phyloP scores from a whole-genome alignment of 1,284 basidiomycete species.

The Ganoderma lingzhi region DNA sequence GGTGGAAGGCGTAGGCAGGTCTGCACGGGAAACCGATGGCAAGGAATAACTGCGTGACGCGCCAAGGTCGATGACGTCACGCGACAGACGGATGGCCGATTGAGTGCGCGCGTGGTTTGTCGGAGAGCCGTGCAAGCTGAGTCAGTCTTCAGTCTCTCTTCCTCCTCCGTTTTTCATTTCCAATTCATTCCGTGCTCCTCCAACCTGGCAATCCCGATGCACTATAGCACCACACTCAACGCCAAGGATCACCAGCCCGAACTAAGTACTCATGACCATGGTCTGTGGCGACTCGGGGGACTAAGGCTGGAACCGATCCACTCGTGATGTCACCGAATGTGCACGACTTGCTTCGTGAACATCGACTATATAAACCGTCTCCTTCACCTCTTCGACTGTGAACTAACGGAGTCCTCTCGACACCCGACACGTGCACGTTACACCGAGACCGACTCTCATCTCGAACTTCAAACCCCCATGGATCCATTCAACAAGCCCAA shows the following conservation, averaged over 20 bases:
- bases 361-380: background rate
- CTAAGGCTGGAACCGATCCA: background rate
- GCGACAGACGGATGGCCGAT: constrained; percentile 23
- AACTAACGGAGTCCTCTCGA: background rate
- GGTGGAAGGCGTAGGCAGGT: no score
- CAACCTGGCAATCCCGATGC: background rate
- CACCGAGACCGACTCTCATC: background rate
- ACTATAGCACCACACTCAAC: background rate
- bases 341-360: background rate
- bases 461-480: constrained; percentile 41
- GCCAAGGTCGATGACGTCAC: constrained; percentile 28
- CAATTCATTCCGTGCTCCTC: background rate
- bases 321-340: constrained; percentile 3
- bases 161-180: background rate
- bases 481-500: constrained; percentile 61
- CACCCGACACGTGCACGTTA: background rate
- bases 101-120: background rate
- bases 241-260: background rate
- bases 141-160: background rate
- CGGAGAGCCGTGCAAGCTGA: constrained; percentile 19
- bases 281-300: background rate
- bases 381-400: background rate
- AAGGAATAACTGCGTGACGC: no score
- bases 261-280: background rate
- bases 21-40: no score